phyloP scores from a whole-genome alignment of 1,139 yeast genomes.

The Blastobotrys petasosporus region DNA sequence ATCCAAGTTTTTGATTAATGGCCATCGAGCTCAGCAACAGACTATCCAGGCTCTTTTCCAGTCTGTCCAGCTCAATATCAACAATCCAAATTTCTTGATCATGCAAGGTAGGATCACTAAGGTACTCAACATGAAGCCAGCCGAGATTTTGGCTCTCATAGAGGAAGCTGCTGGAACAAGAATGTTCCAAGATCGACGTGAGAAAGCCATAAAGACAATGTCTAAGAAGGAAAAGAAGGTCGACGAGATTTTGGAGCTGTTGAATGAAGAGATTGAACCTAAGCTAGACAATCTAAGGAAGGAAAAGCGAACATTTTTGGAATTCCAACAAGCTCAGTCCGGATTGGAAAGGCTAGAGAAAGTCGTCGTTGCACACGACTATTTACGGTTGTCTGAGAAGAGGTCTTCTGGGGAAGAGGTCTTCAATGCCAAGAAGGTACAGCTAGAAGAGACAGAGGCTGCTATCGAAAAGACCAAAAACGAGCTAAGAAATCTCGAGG shows the following conservation, averaged over 20 bases:
- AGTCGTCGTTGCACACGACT: constrained; percentile 76
- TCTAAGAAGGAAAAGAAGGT: constrained; percentile 82
- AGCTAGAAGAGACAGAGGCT: constrained; percentile 34
- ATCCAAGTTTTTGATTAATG: constrained; percentile 87
- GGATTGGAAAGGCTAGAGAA: constrained; percentile 72
- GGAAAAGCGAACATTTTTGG: constrained; percentile 78
- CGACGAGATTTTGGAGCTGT: constrained; percentile 63
- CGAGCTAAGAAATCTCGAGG: constrained; percentile 56
- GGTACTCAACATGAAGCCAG: constrained; percentile 92
- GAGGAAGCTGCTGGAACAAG: constrained; percentile 99
- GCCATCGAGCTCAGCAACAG: constrained; percentile 94
- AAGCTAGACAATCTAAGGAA: constrained; percentile 73
- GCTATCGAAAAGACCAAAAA: constrained; percentile 38
- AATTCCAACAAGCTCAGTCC: constrained; percentile 77
- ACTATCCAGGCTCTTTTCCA: constrained; percentile 87
- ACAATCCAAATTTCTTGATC: constrained; percentile 92
- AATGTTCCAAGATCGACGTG: constrained; percentile 90
- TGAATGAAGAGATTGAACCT: constrained; percentile 88
- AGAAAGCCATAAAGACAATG: constrained; percentile 88
- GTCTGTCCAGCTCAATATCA: constrained; percentile 90
- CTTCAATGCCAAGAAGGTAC: constrained; percentile 37
- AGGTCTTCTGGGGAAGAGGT: constrained; percentile 25
- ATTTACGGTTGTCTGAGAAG: constrained; percentile 38
- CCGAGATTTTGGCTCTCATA: constrained; percentile 79
- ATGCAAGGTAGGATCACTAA: constrained; percentile 99